Conservation (phyloP, 768 basidiomycete species). For the Nidularia sp. region DNA sequence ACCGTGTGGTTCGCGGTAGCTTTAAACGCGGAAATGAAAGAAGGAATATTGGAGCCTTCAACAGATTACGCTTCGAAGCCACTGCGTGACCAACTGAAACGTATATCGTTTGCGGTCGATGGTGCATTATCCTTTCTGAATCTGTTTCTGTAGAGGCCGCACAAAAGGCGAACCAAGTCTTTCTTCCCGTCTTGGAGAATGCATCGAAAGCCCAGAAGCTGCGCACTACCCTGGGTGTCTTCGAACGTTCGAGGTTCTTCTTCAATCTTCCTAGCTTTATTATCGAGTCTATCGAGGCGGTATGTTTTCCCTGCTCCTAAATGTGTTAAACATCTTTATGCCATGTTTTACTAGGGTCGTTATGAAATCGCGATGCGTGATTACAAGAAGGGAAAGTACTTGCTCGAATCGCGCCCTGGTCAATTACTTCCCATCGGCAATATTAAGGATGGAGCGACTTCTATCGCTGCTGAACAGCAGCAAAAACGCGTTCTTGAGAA, state of each 20-base stretch:
- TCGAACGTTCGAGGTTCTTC: slow-evolving; percentile 96
- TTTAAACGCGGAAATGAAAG: slow-evolving; percentile 89
- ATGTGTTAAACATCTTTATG: slow-evolving; percentile 1
- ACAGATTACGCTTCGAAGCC: slow-evolving; percentile 83
- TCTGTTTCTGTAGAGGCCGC: slow-evolving; percentile 61
- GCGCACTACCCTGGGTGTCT: slow-evolving; percentile 88
- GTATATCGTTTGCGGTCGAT: slow-evolving; percentile 35
- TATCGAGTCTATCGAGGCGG: slow-evolving; percentile 84
- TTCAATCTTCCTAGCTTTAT: slow-evolving; percentile 96
- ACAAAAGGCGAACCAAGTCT: slow-evolving; percentile 91
- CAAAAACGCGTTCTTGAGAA: slow-evolving; percentile 93
- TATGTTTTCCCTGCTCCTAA: slow-evolving; percentile 29
- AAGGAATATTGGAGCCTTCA: slow-evolving; percentile 71
- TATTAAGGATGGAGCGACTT: slow-evolving; percentile 50
- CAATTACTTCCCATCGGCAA: slow-evolving; percentile 73
- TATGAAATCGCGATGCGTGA: slow-evolving; percentile 93
- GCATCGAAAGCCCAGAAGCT: slow-evolving; percentile 91
- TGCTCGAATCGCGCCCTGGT: slow-evolving; percentile 85
- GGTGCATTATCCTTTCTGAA: slow-evolving; percentile 1
- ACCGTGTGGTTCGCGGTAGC: slow-evolving; percentile 39
- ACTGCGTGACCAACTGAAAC: slow-evolving; percentile 80
- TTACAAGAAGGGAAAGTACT: slow-evolving; percentile 94
- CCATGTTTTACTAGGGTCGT: slow-evolving; percentile 55
- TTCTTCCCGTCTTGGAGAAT: slow-evolving; percentile 93
- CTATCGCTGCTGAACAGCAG: slow-evolving; percentile 58